These are phyloP conservation scores for Fusarium sp. DNA, from an alignment of 2,329 filamentous ascomycete genomes.

Conservation along the genomic window DNA sequence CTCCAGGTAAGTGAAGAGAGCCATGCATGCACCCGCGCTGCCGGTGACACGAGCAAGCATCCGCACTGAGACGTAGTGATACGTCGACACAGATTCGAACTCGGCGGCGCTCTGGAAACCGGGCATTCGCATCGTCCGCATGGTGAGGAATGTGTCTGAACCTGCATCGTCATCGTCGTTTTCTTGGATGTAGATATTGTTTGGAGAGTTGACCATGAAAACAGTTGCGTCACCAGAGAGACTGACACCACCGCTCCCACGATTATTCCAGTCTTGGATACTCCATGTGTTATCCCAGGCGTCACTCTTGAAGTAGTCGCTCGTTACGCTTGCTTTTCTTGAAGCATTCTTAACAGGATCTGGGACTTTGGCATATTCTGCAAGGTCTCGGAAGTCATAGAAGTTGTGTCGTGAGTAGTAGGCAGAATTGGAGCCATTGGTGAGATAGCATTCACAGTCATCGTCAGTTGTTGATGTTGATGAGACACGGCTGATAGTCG, in stretches of 20 bases:
- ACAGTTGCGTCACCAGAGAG: constrained; percentile 47
- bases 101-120: constrained; percentile 62
- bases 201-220: constrained; percentile 56
- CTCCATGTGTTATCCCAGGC: constrained; percentile 55
- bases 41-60: constrained; percentile 64
- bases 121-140: constrained; percentile 59
- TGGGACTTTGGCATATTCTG: constrained; percentile 54
- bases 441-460: constrained; percentile 61
- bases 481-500: not conserved
- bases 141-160: constrained; percentile 58
- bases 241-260: constrained; percentile 47
- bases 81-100: constrained; percentile 54
- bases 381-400: constrained; percentile 61
- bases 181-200: constrained; percentile 60
- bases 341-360: constrained; percentile 46
- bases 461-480: constrained; percentile 38
- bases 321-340: constrained; percentile 48
- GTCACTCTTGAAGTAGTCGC: constrained; percentile 54
- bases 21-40: constrained; percentile 61
- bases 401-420: constrained; percentile 62
- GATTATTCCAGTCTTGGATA: constrained; percentile 57
- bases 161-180: constrained; percentile 51
- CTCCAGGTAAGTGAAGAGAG: constrained; percentile 64
- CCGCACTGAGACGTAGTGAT: constrained; percentile 54
- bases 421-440: constrained; percentile 56